phyloP scores from a whole-genome alignment of 1,284 basidiomycete genomes.

The Ceratobasidium papillatum region DNA sequence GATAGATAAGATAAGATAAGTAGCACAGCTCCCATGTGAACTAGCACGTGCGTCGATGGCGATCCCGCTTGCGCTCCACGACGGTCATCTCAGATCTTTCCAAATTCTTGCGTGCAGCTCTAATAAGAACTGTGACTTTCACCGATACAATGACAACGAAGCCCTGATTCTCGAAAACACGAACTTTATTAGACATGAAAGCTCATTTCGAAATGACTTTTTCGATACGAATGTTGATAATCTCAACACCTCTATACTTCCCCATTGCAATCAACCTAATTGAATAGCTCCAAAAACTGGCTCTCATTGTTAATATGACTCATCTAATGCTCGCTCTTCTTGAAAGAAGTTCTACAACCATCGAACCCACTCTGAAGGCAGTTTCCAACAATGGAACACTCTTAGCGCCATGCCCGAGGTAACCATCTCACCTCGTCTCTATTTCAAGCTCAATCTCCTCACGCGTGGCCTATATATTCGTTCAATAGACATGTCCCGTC shows the following conservation, averaged over 20 bases:
- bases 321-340: no score
- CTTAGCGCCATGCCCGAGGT: background rate
- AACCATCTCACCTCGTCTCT: background rate
- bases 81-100: background rate
- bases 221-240: no score
- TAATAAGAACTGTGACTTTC: no score
- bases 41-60: background rate
- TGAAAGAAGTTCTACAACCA: no score
- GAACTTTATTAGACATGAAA: no score
- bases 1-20: background rate
- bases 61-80: background rate
- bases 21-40: background rate
- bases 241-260: no score
- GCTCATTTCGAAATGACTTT: no score
- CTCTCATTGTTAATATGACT: no score
- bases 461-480: background rate
- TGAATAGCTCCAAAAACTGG: no score
- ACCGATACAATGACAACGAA: no score
- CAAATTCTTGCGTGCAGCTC: background rate
- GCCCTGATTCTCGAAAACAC: no score
- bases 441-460: background rate
- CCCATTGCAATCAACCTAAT: no score
- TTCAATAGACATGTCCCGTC: background rate
- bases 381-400: background rate
- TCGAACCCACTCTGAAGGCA: background rate